phyloP scores from a whole-genome alignment of 2,329 filamentous ascomycete genomes.

The Delphinella strobiligena region DNA sequence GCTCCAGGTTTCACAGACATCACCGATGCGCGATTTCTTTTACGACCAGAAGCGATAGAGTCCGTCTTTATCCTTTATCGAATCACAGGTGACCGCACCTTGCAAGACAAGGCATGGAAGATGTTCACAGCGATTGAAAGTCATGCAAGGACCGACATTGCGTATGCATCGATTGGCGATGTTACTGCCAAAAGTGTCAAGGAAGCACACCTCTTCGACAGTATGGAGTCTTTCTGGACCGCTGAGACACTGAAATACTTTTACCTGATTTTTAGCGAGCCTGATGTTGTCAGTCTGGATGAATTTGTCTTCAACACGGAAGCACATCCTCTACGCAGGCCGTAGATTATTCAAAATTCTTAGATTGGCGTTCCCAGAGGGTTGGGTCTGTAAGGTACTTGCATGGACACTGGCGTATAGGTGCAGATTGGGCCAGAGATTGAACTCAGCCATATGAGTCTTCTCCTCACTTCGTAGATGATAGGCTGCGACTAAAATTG shows the following conservation, averaged over 20 bases:
- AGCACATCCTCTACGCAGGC: constrained; percentile 7
- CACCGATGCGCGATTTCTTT: constrained; percentile 47
- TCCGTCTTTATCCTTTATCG: constrained; percentile 69
- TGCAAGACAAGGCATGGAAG: constrained; percentile 58
- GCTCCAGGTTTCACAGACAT: constrained; percentile 45
- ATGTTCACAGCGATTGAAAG: constrained; percentile 58
- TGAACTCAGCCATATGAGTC: too few relatives aligned
- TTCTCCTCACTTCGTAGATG: too few relatives aligned
- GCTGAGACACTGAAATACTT: constrained; percentile 55
- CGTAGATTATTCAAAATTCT: neutral
- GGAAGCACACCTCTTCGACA: constrained; percentile 35
- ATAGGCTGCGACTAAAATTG: too few relatives aligned
- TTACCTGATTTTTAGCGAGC: constrained; percentile 50
- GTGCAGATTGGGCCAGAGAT: too few relatives aligned
- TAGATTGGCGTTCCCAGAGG: neutral
- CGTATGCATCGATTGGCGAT: constrained; percentile 54
- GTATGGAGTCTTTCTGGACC: constrained; percentile 64
- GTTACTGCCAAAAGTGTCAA: constrained; percentile 34
- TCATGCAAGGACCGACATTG: constrained; percentile 49
- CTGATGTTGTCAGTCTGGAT: constrained; percentile 47
- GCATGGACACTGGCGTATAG: too few relatives aligned
- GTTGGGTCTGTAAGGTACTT: too few relatives aligned
- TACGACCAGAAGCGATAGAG: constrained; percentile 69
- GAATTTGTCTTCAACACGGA: constrained; percentile 17
- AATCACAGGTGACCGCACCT: constrained; percentile 53